Evolutionary conservation across 306 rosid genomes (phyloP), one percentile per base, ranked within the genome.

Genomic region (Lotus japonicus): DNA sequence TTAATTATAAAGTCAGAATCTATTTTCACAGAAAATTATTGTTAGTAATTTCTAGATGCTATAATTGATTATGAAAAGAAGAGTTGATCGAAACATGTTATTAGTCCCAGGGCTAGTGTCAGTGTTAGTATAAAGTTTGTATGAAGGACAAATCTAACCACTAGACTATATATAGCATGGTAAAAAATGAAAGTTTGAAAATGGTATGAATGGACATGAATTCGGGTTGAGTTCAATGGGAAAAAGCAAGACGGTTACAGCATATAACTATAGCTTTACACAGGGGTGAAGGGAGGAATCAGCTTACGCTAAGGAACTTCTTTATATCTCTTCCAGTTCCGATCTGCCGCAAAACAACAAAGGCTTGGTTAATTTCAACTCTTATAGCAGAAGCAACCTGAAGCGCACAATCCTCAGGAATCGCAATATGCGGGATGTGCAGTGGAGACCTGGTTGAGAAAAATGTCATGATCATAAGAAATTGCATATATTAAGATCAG

Each of bases 311-410:
- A 48, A 92, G 76, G 68, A 92, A 87, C 79, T 77, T 80, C 84
- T 78, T 92, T 80, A 87, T 52, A 72, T 89, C 89, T 65, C 87
- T 81, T 39, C 98, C 95, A 9, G 85, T 78, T 59, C 89, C 89
- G 70, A 92, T 75, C 44, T 82, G 80, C 54, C 92, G 77, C 65
- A 87, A 48, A 79, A 76, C 28, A 35, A 71, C 61, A 44, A 89
- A 64, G 45, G 55, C 85, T 56, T 16, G 62, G 74, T 92, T 89
- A 43, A 82, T 48, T 71, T 87, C 96, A 56, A 42, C 57, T 75
- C 87, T 82, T 71, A 87, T 43, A 23, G 78, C 67, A 70, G 91
- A 74, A 49, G 53, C 95, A 69, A 60, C 58, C 64, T 78, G 80
- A 54, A 83, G 71, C 67, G 84, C 51, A 60, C 81, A 72, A 9